Conservation (phyloP, 208 protist species). For the Leishmania martiniquensis region DNA sequence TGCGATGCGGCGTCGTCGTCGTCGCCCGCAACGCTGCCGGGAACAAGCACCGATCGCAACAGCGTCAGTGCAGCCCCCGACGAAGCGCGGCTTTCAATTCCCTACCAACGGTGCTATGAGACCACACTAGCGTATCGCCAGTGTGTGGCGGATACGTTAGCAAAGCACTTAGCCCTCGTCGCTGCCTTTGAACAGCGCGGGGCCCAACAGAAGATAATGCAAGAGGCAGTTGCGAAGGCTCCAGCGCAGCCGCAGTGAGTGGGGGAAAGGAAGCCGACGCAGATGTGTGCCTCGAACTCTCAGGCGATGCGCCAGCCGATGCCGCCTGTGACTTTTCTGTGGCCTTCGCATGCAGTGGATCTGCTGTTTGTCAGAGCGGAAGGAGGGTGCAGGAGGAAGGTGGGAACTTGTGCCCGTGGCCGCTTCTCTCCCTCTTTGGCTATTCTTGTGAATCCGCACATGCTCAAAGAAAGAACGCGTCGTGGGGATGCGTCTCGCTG, state of each 20-base stretch:
- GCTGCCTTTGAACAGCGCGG: slow-evolving; percentile 47
- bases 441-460: slow-evolving; percentile 2
- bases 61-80: neutral
- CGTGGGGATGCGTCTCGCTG: too few relatives aligned
- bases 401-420: neutral
- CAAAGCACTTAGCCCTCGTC: slow-evolving; percentile 51
- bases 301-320: neutral
- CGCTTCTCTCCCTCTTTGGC: neutral
- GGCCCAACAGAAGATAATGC: slow-evolving; percentile 28
- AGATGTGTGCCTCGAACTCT: neutral
- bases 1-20: neutral
- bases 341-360: neutral
- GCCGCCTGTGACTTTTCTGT: too few relatives aligned
- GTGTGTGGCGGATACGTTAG: slow-evolving; percentile 60
- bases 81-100: slow-evolving; percentile 15
- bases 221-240: slow-evolving; percentile 17
- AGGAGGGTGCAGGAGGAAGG: neutral
- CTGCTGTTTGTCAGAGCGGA: neutral
- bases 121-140: slow-evolving; percentile 47
- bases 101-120: slow-evolving; percentile 65
- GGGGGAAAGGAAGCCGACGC: neutral
- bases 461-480: neutral
- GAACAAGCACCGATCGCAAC: neutral
- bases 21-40: neutral
- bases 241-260: slow-evolving; percentile 9